Base-by-base conservation (phyloP, 306 rosid species). In the Castanopsis chinensis region DNA sequence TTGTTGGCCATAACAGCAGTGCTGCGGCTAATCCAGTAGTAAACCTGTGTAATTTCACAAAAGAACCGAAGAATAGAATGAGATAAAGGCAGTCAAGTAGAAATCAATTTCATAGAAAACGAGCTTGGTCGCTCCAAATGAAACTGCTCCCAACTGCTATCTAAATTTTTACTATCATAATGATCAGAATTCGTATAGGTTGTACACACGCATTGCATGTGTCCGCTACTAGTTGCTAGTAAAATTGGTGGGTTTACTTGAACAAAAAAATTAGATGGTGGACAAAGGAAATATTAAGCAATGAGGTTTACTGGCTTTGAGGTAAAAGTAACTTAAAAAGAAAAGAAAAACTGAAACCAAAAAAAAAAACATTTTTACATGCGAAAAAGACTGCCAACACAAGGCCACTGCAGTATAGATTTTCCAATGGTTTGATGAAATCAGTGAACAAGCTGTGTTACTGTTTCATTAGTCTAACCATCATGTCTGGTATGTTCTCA, bases 1-100 rank as follows among this genome's bases (percentile, higher is more conserved):
- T 65, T 19, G 93, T 89, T 13, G 96, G 87, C 96, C 96, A 91
- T n/a, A 87, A 71, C 27, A 83, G 82, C 73, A 84, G 70, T 20
- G 81, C 67, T 15, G 68, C 87, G 12, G 89, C 96, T 7, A 91
- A 37, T 75, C 85, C 98, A 13, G 97, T 52, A 11, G 93, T 86
- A 73, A 90, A 74, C 88, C 98, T 94, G 43, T 5, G 51, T 2
- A 58, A 65, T 56, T 28, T 59, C 23, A 73, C 59, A 61, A 13
- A 85, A 74, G 14, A 60, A 8, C 15, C 4, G 53, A 10, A 2
- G 53, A 49, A 10, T 49, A 49, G 53, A 49, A 49, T 10, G 15
- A 10, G 53, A 49, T 49, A 10, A 49, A 49, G 1, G 1, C 53
- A 49, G 15, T 12, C 53, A 33, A 20, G n/a, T 3, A 63, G 69